Evolutionary conservation across 2,329 filamentous ascomycete genomes (phyloP).

Genomic region (Chaetomiaceae sp.): DNA sequence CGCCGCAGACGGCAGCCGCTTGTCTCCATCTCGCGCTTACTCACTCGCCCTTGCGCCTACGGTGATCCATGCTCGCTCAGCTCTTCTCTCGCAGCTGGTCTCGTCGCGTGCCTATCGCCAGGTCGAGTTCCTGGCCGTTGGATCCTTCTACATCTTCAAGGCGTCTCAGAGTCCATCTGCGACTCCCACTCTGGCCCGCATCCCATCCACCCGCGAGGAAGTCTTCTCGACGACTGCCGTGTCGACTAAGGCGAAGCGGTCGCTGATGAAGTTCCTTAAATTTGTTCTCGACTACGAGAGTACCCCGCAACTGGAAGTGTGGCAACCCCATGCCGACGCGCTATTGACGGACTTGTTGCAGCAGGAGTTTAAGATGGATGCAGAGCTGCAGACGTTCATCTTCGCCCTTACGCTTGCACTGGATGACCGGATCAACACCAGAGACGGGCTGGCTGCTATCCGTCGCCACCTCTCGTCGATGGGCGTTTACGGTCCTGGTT

Average conservation of each 20-base stretch:
- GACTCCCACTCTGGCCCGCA: slow-evolving; percentile 50
- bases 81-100: slow-evolving; percentile 72
- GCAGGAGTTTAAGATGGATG: slow-evolving; percentile 60
- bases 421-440: slow-evolving; percentile 54
- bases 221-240: slow-evolving; percentile 75
- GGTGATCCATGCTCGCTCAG: slow-evolving; percentile 76
- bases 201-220: slow-evolving; percentile 87
- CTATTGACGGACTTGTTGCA: slow-evolving; percentile 55
- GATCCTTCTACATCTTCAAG: slow-evolving; percentile 79
- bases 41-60: slow-evolving; percentile 79
- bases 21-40: slow-evolving; percentile 67
- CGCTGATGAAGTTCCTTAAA: slow-evolving; percentile 88
- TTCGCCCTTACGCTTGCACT: slow-evolving; percentile 67
- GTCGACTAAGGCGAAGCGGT: slow-evolving; percentile 72
- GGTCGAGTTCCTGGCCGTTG: slow-evolving; percentile 88
- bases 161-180: slow-evolving; percentile 25
- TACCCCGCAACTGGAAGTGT: slow-evolving; percentile 47
- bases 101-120: slow-evolving; percentile 83
- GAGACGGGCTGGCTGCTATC: slow-evolving; percentile 64
- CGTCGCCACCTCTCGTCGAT: slow-evolving; percentile 78
- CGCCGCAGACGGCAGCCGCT: slow-evolving; percentile 32
- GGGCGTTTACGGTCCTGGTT: slow-evolving; percentile 80
- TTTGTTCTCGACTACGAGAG: slow-evolving; percentile 68
- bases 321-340: slow-evolving; percentile 50
- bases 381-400: slow-evolving; percentile 57